A percentile compares a stretch with the other conserved stretches of the same genome.
Evolutionary conservation across 2,329 filamentous ascomycete genomes (phyloP).

Genomic region (Biscogniauxia marginata): DNA sequence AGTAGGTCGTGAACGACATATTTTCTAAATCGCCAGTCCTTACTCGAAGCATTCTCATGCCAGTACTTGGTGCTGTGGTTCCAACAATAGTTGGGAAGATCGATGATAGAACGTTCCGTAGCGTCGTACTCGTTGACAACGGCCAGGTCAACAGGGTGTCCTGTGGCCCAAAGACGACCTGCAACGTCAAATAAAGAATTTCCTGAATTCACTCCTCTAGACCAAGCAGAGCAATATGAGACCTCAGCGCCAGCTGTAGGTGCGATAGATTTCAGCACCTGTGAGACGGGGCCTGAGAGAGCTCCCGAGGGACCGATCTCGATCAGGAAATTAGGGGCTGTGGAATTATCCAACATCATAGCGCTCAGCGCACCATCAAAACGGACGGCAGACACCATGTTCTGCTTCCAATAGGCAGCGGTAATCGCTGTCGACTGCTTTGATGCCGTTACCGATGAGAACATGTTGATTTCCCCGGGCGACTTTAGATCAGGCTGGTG

Average conservation of each 20-base stretch:
- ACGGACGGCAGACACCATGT: conserved; percentile 28
- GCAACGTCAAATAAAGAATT: conserved; percentile 19
- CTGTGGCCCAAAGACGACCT: conserved; percentile 21
- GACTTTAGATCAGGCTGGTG: too few relatives aligned
- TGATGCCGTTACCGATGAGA: conserved; percentile 9
- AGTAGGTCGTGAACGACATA: conserved; percentile 22
- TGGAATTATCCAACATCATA: conserved; percentile 3
- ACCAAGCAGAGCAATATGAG: conserved; percentile 10
- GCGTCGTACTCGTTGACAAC: conserved; percentile 18
- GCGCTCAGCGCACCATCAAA: conserved; percentile 19
- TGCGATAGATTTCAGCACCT: conserved; percentile 18
- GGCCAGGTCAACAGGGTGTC: conserved; percentile 13
- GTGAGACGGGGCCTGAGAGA: conserved; percentile 22
- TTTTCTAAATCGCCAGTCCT: conserved; percentile 18
- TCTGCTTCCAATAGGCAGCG: conserved; percentile 28
- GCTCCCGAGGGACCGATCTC: conserved; percentile 24
- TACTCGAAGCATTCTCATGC: conserved; percentile 22
- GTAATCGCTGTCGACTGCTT: neutral
- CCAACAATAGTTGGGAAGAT: conserved; percentile 28
- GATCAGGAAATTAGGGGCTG: conserved; percentile 19
- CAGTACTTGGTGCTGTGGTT: conserved; percentile 24
- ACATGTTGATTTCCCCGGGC: conserved; percentile 1
- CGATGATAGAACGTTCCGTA: conserved; percentile 11
- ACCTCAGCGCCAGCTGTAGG: neutral
- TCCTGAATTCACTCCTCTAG: conserved; percentile 10